A percentile compares a stretch with the other conserved stretches of the same genome.
These are phyloP conservation scores for Kazachstania martiniae DNA, from an alignment of 805 yeast species.

Conservation along the genomic window DNA sequence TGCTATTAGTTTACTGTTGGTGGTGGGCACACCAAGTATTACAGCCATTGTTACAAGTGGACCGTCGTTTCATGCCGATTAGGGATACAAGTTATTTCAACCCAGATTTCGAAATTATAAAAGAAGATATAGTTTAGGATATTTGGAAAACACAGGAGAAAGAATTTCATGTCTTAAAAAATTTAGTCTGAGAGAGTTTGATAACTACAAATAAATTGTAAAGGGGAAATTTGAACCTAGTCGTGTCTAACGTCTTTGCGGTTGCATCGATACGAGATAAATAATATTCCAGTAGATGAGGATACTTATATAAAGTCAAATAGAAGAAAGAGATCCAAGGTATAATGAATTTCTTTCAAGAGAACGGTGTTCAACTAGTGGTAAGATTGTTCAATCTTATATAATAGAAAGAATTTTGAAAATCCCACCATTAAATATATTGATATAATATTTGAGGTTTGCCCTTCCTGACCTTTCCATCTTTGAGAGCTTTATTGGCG, in stretches of 20 bases:
- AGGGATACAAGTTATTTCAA: conserved; percentile 95
- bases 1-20: conserved; percentile 92
- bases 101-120: conserved; percentile 85
- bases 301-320: conserved; percentile 20
- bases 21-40: conserved; percentile 94
- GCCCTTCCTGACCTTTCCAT: conserved; percentile 96
- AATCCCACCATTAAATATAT: conserved; percentile 74
- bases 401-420: conserved; percentile 73
- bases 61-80: conserved; percentile 87
- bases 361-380: conserved; percentile 73
- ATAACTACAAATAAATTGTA: conserved; percentile 88
- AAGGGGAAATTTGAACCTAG: conserved; percentile 86
- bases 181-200: conserved; percentile 75
- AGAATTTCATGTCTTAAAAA: conserved; percentile 72
- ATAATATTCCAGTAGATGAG: too few species aligned
- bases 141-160: conserved; percentile 95
- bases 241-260: conserved; percentile 89
- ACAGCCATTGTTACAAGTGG: conserved; percentile 84
- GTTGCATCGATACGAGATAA: conserved; percentile 91
- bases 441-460: conserved; percentile 95
- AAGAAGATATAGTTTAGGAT: conserved; percentile 90
- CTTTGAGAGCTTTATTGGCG: conserved; percentile 86
- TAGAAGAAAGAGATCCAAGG: conserved; percentile 65
- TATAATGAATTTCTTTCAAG: conserved; percentile 65
- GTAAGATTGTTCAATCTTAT: conserved; percentile 85